A percentile compares a stretch with the other conserved stretches of the same genome.
Evolutionary conservation across 2,329 filamentous ascomycete species (phyloP).

Genomic region (Cryphonectria parasitica): DNA sequence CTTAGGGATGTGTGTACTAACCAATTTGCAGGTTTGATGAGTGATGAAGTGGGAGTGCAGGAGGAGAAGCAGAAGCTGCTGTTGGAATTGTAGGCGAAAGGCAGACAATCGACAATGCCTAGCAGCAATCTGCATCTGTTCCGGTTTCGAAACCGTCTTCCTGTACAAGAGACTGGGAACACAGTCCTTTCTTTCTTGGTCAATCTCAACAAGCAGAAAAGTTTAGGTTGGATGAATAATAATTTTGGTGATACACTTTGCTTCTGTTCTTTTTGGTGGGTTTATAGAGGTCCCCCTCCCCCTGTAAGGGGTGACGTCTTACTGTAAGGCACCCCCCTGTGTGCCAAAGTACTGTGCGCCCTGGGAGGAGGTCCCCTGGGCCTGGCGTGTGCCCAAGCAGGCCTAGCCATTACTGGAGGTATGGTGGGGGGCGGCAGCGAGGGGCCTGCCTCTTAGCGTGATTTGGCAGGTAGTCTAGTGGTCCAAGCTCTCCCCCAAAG

Average conservation of each 20-base stretch:
- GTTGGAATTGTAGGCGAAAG: slow-evolving; percentile 21
- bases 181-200: background rate
- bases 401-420: background rate
- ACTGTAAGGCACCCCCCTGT: background rate
- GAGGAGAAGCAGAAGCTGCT: background rate
- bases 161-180: background rate
- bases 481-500: slow-evolving; percentile 20
- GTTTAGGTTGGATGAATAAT: background rate
- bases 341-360: background rate
- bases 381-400: background rate
- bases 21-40: slow-evolving; percentile 17
- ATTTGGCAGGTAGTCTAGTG: slow-evolving; percentile 22
- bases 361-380: background rate
- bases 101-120: background rate
- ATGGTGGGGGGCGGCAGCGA: background rate
- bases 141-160: background rate
- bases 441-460: background rate
- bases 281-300: background rate
- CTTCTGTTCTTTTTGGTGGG: background rate
- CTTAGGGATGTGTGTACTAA: slow-evolving; percentile 18
- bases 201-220: background rate
- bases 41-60: background rate
- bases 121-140: background rate
- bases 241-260: background rate
- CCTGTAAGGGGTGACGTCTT: background rate